Evolutionary conservation across 2,329 filamentous ascomycete genomes (phyloP), one percentile per base, ranked within the genome.

Genomic region (Xylaria sp.): DNA sequence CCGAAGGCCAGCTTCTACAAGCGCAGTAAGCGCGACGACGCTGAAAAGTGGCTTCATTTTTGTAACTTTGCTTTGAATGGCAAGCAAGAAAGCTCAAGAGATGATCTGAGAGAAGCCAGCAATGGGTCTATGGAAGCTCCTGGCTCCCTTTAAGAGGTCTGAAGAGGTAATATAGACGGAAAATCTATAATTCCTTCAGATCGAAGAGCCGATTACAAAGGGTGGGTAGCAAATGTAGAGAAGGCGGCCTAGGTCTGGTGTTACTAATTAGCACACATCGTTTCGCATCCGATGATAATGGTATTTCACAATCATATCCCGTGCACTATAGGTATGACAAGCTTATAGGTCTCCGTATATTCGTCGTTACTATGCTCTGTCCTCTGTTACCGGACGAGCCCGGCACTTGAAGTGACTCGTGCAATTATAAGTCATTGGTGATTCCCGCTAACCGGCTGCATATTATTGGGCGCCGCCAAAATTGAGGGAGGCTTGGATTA

Each of bases 1-100:
- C 18, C 70, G 70, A 60, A 72, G 70, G 4, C 69, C 69, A 8
- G 69, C 69, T 58, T 67, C 59, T 10, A 50, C 67, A 29, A 69
- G 25, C 53, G 37, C 29, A 18, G 27, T 29, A n/a, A 69, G 54
- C 2, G 58, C 42, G n/a, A 64, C 4, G 4, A 64, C 42, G 35
- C 58, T 48, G 32, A 48, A 48, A 25, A 65, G 4, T 1, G 57
- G 58, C 64, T 69, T 71, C 69, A 71, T 71, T 37, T 57, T 69
- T 32, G 27, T 25, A 32, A 25, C 18, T 2, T 10, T 54, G 8
- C 1, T 37, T 32, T 8, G 21, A 51, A 51, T 18, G 2, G 12
- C 23, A 23, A 27, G 3, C 10, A 5, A 9, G 23, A 5, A 21
- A 25, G 2, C 37, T 42, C 29, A 18, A 37, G 10, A 58, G 16